Conservation (phyloP, 108 stramenopile species). For the Cyclotella kingstonii region DNA sequence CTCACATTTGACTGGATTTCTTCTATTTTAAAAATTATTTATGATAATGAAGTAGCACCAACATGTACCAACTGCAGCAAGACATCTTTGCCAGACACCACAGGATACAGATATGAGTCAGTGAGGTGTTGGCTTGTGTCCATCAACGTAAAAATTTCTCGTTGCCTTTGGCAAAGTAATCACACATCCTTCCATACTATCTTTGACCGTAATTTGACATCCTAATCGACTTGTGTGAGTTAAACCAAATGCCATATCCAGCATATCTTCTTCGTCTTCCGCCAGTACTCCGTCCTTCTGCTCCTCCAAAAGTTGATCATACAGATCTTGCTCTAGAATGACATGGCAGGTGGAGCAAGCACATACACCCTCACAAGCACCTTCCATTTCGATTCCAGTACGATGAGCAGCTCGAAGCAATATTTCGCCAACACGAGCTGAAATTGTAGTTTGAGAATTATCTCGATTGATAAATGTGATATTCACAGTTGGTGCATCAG, state of each 20-base stretch:
- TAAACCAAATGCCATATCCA: conserved; percentile 98
- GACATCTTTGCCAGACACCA: background rate
- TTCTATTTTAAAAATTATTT: too few species aligned
- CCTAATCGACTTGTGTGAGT: conserved; percentile 92
- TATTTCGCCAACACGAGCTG: conserved; percentile 73
- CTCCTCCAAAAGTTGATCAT: conserved; percentile 65
- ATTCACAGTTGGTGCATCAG: conserved; percentile 65
- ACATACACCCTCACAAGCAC: conserved; percentile 98
- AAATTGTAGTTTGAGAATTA: conserved; percentile 35
- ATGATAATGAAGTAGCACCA: too few species aligned
- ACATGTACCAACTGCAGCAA: too few species aligned
- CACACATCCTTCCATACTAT: conserved; percentile 90
- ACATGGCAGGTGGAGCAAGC: conserved; percentile 98
- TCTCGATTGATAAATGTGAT: conserved; percentile 69
- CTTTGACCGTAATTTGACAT: conserved; percentile 86
- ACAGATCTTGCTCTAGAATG: conserved; percentile 83
- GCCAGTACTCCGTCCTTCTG: conserved; percentile 59
- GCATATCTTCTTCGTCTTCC: conserved; percentile 96
- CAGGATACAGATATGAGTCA: conserved; percentile 22
- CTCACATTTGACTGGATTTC: too few species aligned
- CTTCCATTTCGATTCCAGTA: conserved; percentile 84
- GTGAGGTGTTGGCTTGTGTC: conserved; percentile 96
- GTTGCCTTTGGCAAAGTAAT: conserved; percentile 91
- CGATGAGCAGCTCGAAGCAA: conserved; percentile 82
- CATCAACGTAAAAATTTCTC: conserved; percentile 98